Base-by-base conservation (phyloP, 2,329 filamentous ascomycete genomes). In the Hypoxylon sp. region DNA sequence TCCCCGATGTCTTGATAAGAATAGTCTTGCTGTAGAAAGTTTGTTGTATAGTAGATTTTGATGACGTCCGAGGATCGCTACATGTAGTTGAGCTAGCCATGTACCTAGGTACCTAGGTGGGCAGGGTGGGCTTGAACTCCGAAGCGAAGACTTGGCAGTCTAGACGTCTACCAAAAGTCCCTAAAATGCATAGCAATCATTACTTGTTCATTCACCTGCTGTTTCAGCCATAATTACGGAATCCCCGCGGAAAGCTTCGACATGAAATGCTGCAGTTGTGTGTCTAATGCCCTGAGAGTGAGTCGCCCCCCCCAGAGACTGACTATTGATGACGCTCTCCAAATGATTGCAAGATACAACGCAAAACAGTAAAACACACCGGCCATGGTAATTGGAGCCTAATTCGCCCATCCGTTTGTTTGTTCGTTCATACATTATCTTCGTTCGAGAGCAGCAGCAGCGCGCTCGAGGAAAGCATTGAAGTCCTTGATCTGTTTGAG, bases 381-480 rank as follows among this genome's bases (percentile, higher is more conserved):
- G 17, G 39, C 17, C 8, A n/a, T 50, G 24, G 19, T 31, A 53
- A 53, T n/a, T 17, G n/a, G 5, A 1, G 26, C 39, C 39, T 19
- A 2, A 13, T 47, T 10, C 2, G 13, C n/a, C 29, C 5, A 24
- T n/a, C 17, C 42, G 17, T 35, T 5, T 22, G 19, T 22, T 48
- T 9, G 9, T 35, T 39, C 44, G 9, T 26, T n/a, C 11, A 4
- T 37, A 48, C 46, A 24, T 73, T 66, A 79, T 59, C 77, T 73
- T 37, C 73, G 79, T 76, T 90, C 89, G 47, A 91, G 79, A 33
- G 84, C 86, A 31, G 82, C 77, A 2, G 88, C 88, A 5, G 87
- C 84, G 22, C 89, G 83, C 76, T 91, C 89, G 53, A 91, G 79
- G 70, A 91, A 89, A 33, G 83, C 84, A 70, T 91, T 91, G 73